A percentile compares a stretch with the other conserved stretches of the same genome.
These are phyloP conservation scores for Globisporangium sylvaticum DNA, from an alignment of 352 stramenopile species.

Conservation along the genomic window DNA sequence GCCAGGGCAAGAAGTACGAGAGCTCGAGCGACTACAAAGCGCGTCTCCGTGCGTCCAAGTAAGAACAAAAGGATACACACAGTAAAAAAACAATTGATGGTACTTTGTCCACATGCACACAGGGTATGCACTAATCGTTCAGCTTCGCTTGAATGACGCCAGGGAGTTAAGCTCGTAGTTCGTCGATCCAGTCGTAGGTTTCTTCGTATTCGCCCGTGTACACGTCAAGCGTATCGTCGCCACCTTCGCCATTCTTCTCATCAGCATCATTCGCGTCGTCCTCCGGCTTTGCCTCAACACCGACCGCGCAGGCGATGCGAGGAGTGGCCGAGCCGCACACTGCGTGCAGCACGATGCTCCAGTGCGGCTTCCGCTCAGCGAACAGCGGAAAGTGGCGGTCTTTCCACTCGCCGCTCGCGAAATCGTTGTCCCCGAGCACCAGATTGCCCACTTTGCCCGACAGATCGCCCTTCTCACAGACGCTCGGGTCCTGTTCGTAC, in stretches of 20 bases:
- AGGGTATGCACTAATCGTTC: not conserved
- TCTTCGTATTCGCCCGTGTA: conserved; percentile 15
- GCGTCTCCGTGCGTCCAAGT: conserved; percentile 38
- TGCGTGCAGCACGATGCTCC: conserved; percentile 33
- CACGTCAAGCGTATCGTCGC: not conserved
- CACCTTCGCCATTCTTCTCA: not conserved
- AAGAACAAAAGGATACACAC: not conserved
- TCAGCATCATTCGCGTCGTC: not conserved
- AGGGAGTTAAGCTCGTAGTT: conserved; percentile 8
- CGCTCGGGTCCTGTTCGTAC: conserved; percentile 24
- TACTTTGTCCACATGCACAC: not conserved
- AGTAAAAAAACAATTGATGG: not conserved
- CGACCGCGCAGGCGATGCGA: conserved; percentile 35
- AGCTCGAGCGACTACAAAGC: conserved; percentile 75
- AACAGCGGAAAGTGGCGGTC: conserved; percentile 32
- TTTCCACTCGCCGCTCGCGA: conserved; percentile 22
- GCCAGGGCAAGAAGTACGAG: conserved; percentile 67
- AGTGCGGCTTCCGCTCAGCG: conserved; percentile 21
- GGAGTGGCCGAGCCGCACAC: conserved; percentile 22
- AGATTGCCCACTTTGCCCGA: conserved; percentile 42
- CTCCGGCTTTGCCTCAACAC: conserved; percentile 1
- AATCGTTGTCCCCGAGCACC: conserved; percentile 13
- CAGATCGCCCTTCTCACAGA: conserved; percentile 44
- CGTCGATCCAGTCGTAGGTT: conserved; percentile 13
- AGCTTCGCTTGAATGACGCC: not conserved